These are phyloP conservation scores for Monotropa hypopitys DNA, from an alignment of 179 eudicot species.

Conservation along the genomic window DNA sequence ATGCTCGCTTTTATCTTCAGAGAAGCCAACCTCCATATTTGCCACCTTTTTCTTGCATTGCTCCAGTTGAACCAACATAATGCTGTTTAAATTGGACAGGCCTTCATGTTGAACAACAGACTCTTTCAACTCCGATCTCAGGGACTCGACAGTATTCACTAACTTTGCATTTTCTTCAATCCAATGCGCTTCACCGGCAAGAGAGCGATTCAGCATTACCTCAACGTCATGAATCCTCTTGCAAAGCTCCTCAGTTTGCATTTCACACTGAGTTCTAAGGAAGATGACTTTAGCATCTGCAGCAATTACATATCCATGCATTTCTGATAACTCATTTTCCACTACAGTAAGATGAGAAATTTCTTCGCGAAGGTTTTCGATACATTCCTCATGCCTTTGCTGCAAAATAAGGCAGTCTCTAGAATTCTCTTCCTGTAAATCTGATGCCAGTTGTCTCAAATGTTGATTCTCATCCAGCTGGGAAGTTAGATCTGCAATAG, in stretches of 20 bases:
- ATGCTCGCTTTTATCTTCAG: slow-evolving; percentile 18
- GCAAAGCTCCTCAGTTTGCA: slow-evolving; percentile 26
- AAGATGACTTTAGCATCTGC: slow-evolving; percentile 40
- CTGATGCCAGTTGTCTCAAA: slow-evolving; percentile 27
- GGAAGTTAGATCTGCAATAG: slow-evolving; percentile 28
- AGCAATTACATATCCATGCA: slow-evolving; percentile 34
- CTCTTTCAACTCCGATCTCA: slow-evolving; percentile 39
- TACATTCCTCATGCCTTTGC: slow-evolving; percentile 20
- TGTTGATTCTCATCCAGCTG: slow-evolving; percentile 35
- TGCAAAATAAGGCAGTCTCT: slow-evolving; percentile 20
- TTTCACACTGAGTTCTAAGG: slow-evolving; percentile 34
- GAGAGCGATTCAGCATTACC: slow-evolving; percentile 25
- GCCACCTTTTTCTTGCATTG: slow-evolving; percentile 25
- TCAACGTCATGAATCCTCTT: slow-evolving; percentile 25
- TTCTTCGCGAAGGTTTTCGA: slow-evolving; percentile 21
- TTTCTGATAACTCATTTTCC: slow-evolving; percentile 29
- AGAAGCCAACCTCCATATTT: slow-evolving; percentile 15
- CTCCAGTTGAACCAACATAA: slow-evolving; percentile 30
- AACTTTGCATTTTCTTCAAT: slow-evolving; percentile 33
- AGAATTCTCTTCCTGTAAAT: slow-evolving; percentile 36
- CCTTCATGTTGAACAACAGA: slow-evolving; percentile 25
- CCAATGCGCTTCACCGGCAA: slow-evolving; percentile 30
- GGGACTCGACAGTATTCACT: slow-evolving; percentile 21
- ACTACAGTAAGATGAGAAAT: slow-evolving; percentile 18
- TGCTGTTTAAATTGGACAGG: slow-evolving; percentile 31